Evolutionary conservation across 2,329 filamentous ascomycete species (phyloP), one percentile per base, ranked within the genome.

Genomic region (Ceratocystis cacaofunesta): DNA sequence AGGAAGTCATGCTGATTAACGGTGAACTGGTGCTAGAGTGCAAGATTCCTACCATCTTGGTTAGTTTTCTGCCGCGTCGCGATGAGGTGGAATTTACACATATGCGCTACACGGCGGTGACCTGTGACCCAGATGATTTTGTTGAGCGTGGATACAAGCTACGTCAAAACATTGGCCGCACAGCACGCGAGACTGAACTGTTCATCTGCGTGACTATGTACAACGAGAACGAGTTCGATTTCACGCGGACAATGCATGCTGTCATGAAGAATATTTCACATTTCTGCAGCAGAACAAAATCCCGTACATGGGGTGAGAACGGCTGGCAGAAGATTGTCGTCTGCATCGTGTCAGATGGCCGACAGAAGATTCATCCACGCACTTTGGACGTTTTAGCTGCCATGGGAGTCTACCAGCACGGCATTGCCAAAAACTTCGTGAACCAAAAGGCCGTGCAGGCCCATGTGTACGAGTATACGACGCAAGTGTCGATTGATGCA

Each of bases 251-350:
- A 0, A 97, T 99, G 92, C 90, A 97, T 74, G 94, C 92, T 65
- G 90, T 99, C 66, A 95, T 99, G 89, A 91, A 95, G 75, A 99
- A 99, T 74, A 92, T 99, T 71, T 86, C 89, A 15, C 94, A 97
- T 74, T 96, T 99, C 76, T 99, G 94, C 79, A 90, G 87, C 22
- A 86, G 94, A 64, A 88, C 87, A 65, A 92, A 94, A 74, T 96
- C 91, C 5, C 85, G 94, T 67, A 97, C 92, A 0, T 99, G 94
- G 94, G 95, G 94, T 48, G 95, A 96, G 70, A 85, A 90, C 64
- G 94, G 94, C 3, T 99, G 94, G 94, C 90, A 99, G 76, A 99
- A 99, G 79, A 96, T 99, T 72, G 94, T 99, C 0, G 92, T 99
- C 0, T 96, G 91, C 73, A 89, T 99, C 72, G 92, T 99, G 67